Base-by-base conservation (phyloP, 768 basidiomycete species). In the Chalciporus piperatus region DNA sequence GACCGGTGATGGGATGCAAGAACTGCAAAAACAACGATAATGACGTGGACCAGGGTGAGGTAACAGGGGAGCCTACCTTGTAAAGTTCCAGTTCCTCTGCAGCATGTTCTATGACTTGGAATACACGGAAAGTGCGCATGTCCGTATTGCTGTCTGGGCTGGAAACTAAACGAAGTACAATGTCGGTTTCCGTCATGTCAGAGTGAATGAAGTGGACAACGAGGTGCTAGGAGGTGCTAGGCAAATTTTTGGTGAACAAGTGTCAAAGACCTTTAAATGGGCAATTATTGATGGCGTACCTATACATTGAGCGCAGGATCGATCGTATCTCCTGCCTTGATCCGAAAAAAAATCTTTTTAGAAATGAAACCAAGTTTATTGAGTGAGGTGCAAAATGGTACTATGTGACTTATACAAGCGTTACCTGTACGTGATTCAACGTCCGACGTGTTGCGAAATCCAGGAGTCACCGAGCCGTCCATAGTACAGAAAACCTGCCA, bases 1-100 rank as follows among this genome's bases (percentile, higher is more conserved):
- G 60, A 28, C 77, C 76, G 5, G 76, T 78, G 12, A 71, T 59
- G 0, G 79, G 75, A 51, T 77, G 76, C 50, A 69, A 67, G 55
- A 77, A 77, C 74, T 76, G 50, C n/a, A 3, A 1, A 19, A 23
- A 25, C 11, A 32, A 32, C 10, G 13, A 32, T 32, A 4, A 32
- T 10, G 45, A 30, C 20, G 23, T 28, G 35, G 17, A 16, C 10
- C 1, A 9, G n/a, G 12, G 38, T 6, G 30, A 3, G 39, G 35
- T 25, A 7, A 35, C 58, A 32, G 30, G 4, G 10, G 30, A 32
- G 30, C 8, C 30, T 51, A 70, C 80, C 66, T 71, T 76, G 67
- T 81, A 81, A 20, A 78, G 50, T 47, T 77, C 74, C 35, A 72
- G 48, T 23, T 68, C 60, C 17, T 59, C 58, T 1, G 60, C 42